Evolutionary conservation across 1,284 basidiomycete genomes (phyloP), one percentile per base, ranked within the genome.

Genomic region (Cryptococcus sp.): DNA sequence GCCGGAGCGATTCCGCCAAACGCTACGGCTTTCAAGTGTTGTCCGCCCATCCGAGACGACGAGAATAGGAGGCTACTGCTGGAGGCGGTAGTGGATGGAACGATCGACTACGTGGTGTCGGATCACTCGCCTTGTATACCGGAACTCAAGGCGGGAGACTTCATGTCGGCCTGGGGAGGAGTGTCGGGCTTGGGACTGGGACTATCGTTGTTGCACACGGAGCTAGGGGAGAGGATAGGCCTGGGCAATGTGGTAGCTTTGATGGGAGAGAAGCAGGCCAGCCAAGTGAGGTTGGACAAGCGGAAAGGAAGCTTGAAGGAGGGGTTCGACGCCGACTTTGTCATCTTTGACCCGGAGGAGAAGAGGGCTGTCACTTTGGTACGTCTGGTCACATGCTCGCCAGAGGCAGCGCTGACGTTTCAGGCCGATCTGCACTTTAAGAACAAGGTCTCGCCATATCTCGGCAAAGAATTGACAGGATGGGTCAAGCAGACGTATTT

Each of bases 141-240:
- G 24, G 82, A 85, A 61, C 74, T 95, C 53, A 97, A 95, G 75
- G 79, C 79, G 53, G 68, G 88, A n/a, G 82, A 85, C 43, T 79
- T 94, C 54, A 86, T 93, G 84, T 70, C 76, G 19, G 89, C 92
- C 0, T 95, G 92, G 92, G 92, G 92, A 45, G 92, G 92, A 0
- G 87, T 95, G 53, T 85, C 84, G 51, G 85, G 87, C 3, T 78
- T 95, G 21, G 92, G 92, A 4, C 76, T 95, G 14, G 92, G 92
- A 0, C 71, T 94, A 40, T 86, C 85, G 65, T 72, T 94, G 43
- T 64, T 95, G 39, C 91, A 86, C 85, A 92, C 87, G 0, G 87
- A 92, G 66, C 43, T 69, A 9, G 57, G 59, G n/a, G 54, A 62
- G 68, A 71, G 83, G 2, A 72, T 77, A 1, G 60, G 59, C 1